Conservation (phyloP, 768 basidiomycete genomes). For the Fomitopsis pulvina region DNA sequence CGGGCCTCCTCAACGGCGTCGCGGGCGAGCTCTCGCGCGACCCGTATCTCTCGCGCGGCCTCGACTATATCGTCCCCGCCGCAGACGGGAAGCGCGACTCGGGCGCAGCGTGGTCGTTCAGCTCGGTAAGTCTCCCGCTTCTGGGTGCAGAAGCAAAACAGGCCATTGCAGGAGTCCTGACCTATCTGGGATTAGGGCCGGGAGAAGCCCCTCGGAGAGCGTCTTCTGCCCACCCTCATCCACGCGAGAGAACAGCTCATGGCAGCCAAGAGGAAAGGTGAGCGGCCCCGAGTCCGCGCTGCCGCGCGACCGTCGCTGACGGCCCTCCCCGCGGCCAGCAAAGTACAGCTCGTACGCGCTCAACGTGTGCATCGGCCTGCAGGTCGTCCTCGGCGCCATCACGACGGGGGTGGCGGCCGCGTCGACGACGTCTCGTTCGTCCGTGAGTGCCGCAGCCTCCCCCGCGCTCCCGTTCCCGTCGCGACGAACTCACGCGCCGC, state of each 20-base stretch:
- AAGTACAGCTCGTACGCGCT: constrained; percentile 26
- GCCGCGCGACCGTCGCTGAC: constrained; percentile 12
- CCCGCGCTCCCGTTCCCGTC: constrained; percentile 6
- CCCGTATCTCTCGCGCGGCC: constrained; percentile 7
- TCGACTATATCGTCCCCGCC: constrained; percentile 10
- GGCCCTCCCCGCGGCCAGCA: constrained; percentile 19
- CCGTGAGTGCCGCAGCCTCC: no score
- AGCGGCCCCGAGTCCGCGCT: not conserved
- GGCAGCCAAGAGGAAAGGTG: constrained; percentile 43
- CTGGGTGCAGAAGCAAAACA: not conserved
- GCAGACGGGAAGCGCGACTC: not conserved
- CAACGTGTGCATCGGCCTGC: constrained; percentile 50
- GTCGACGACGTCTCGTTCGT: constrained; percentile 24
- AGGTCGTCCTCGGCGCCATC: constrained; percentile 58
- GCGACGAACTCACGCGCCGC: constrained; percentile 19
- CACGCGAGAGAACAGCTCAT: constrained; percentile 39
- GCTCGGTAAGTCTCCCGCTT: not conserved
- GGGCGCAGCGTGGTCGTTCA: not conserved
- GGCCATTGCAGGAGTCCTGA: not conserved
- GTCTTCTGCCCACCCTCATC: constrained; percentile 47
- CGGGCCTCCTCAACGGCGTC: not conserved
- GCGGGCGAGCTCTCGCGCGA: not conserved
- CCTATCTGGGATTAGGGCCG: not conserved
- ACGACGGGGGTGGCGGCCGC: constrained; percentile 59
- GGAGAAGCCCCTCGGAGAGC: constrained; percentile 36